Evolutionary conservation across 1,284 basidiomycete genomes (phyloP).

Genomic region (Cutaneotrichosporon cavernicola): DNA sequence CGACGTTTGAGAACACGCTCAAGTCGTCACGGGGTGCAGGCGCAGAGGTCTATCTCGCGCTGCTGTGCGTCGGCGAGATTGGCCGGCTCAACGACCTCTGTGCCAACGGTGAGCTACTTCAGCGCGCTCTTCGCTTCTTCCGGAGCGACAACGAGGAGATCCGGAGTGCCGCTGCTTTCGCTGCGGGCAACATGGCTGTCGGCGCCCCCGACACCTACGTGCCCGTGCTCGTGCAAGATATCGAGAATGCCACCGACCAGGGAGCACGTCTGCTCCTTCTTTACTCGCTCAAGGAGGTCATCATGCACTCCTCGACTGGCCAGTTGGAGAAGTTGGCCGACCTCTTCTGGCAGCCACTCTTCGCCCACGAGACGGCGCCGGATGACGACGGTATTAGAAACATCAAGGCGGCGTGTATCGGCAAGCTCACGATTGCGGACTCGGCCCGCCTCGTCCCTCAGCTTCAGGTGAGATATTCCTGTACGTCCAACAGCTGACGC

Average conservation of each 20-base stretch:
- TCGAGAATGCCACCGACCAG: conserved; percentile 64
- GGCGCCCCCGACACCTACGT: conserved; percentile 83
- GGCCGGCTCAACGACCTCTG: conserved; percentile 86
- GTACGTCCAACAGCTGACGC: not conserved
- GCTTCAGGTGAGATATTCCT: conserved; percentile 65
- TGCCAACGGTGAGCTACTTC: conserved; percentile 70
- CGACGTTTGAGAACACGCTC: conserved; percentile 73
- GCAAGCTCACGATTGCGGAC: conserved; percentile 87
- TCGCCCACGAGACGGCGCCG: conserved; percentile 62
- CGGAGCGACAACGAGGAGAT: conserved; percentile 76
- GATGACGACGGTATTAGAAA: conserved; percentile 89
- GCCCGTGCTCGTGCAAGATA: conserved; percentile 76
- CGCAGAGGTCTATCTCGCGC: conserved; percentile 70
- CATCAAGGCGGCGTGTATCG: conserved; percentile 93
- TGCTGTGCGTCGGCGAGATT: conserved; percentile 84
- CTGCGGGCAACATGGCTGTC: conserved; percentile 91
- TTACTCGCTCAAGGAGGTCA: conserved; percentile 93
- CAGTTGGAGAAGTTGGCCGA: conserved; percentile 83
- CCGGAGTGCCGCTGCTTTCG: conserved; percentile 83
- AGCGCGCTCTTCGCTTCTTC: conserved; percentile 70
- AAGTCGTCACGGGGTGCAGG: conserved; percentile 67
- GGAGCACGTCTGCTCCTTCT: conserved; percentile 78
- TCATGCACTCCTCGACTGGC: conserved; percentile 78
- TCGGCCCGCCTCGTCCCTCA: conserved; percentile 85
- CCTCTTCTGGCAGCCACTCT: conserved; percentile 83